Percentiles rank a stretch among this genome's conserved stretches.
Evolutionary conservation across 2,329 filamentous ascomycete species (phyloP).

Genomic region (Neoascochyta sp.): DNA sequence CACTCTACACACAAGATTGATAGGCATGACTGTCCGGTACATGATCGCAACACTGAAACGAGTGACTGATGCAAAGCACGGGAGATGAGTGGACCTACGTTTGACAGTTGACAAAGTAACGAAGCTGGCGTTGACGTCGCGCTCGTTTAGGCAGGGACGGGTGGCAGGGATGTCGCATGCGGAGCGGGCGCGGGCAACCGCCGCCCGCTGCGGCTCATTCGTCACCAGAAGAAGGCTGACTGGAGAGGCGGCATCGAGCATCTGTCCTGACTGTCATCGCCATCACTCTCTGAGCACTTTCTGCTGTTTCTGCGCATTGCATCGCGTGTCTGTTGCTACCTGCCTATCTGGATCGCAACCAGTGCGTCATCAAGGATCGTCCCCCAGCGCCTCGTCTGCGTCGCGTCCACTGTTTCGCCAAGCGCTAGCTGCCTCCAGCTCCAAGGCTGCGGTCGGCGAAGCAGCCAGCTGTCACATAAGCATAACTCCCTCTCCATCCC

Average conservation of each 20-base stretch:
- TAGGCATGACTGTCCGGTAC: too few relatives aligned
- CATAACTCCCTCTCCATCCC: constrained; percentile 13
- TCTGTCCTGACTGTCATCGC: constrained; percentile 1
- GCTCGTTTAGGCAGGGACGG: constrained; percentile 6
- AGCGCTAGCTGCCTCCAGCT: constrained; percentile 29
- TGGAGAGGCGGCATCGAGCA: constrained; percentile 1
- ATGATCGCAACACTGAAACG: too few relatives aligned
- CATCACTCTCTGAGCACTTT: constrained; percentile 1
- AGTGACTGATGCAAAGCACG: too few relatives aligned
- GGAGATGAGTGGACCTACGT: too few relatives aligned
- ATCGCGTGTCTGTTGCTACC: neutral
- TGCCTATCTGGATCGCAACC: neutral
- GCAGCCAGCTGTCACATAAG: constrained; percentile 36
- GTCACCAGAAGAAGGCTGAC: too few relatives aligned
- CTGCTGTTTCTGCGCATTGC: neutral
- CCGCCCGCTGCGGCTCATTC: too few relatives aligned
- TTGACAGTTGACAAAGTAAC: too few relatives aligned
- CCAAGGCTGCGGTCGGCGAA: constrained; percentile 30
- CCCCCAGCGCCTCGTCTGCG: constrained; percentile 15
- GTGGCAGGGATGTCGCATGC: constrained; percentile 5
- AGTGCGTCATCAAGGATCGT: constrained; percentile 21
- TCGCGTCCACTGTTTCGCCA: constrained; percentile 34
- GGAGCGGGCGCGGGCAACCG: constrained; percentile 6
- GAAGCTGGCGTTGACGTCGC: too few relatives aligned
- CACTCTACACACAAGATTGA: too few relatives aligned